Conservation (phyloP, 2,329 filamentous ascomycete species). For the Alternaria sp. region DNA sequence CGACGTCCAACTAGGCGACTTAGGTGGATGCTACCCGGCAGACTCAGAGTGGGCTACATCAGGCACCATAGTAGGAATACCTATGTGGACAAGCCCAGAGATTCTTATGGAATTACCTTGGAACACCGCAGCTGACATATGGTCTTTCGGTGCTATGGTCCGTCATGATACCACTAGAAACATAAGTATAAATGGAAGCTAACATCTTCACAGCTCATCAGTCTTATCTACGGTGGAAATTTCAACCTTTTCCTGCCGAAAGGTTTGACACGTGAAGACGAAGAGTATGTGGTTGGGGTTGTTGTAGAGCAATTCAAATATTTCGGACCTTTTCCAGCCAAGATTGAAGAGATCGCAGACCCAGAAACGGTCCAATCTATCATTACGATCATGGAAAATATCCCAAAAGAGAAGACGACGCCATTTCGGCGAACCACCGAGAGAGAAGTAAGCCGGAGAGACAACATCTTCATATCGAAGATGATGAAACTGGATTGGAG, state of each 20-base stretch:
- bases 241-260: constrained; percentile 39
- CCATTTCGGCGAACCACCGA: constrained; percentile 23
- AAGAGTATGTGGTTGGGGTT: constrained; percentile 35
- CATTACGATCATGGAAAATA: constrained; percentile 20
- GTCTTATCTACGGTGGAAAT: constrained; percentile 36
- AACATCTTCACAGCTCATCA: constrained; percentile 33
- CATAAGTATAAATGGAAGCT: constrained; percentile 11
- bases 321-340: constrained; percentile 38
- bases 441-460: constrained; percentile 23
- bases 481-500: constrained; percentile 58
- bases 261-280: constrained; percentile 29
- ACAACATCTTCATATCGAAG: constrained; percentile 49
- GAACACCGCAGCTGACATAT: constrained; percentile 53
- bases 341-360: constrained; percentile 32
- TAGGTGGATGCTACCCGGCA: constrained; percentile 38
- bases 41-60: constrained; percentile 33
- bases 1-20: constrained; percentile 48
- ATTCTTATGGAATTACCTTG: constrained; percentile 38
- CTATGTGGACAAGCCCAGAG: constrained; percentile 53
- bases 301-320: constrained; percentile 31
- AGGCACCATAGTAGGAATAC: constrained; percentile 45
- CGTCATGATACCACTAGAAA: constrained; percentile 19
- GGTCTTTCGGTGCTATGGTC: constrained; percentile 52
- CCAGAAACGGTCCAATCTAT: constrained; percentile 22
- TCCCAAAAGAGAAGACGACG: constrained; percentile 21